Evolutionary conservation across 1,284 basidiomycete species (phyloP), one percentile per base, ranked within the genome.

Genomic region (Boletus smithii): DNA sequence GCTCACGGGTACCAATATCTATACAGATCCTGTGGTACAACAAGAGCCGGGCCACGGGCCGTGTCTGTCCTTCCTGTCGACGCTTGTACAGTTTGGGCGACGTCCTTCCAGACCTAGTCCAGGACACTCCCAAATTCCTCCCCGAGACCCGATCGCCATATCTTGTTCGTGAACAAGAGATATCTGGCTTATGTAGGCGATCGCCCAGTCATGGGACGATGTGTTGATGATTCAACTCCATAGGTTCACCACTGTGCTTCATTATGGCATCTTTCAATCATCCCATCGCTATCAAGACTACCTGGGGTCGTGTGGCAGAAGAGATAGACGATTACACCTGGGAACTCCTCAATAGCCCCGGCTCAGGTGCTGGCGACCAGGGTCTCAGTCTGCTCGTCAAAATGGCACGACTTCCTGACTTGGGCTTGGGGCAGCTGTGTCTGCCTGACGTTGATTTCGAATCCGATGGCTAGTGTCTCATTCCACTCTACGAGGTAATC

Each of bases 1-100:
- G 16, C 29, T 46, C 18, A 20, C 41, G 8, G 5, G 22, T 30
- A 39, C 44, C 31, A 5, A 55, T 24, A 14, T 30, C 27, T n/a
- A 16, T 26, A n/a, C 50, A 89, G 87, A 82, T 87, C n/a, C 55
- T 88, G 18, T 89, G 86, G 85, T 89, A 88, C 59, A 90, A 90
- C 70, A 88, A 87, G 67, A 86, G 83, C 60, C 76, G 87, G 3
- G 62, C 71, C 5, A 75, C 70, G 5, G 77, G 80, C 46, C 79
- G 87, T 24, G 75, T 90, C 49, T 90, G 87, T 59, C 87, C 87
- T 3, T 78, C 85, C 0, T 90, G 87, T 61, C 77, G 81, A 59
- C 70, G 87, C 14, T 65, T 88, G 20, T 90, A 88, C 57, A 71
- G 69, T 10, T 65, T 88, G 0, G 85, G 85, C 1, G 87, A 90